Base-by-base conservation (phyloP, 345 rosid species). In the Corchorus capsularis region DNA sequence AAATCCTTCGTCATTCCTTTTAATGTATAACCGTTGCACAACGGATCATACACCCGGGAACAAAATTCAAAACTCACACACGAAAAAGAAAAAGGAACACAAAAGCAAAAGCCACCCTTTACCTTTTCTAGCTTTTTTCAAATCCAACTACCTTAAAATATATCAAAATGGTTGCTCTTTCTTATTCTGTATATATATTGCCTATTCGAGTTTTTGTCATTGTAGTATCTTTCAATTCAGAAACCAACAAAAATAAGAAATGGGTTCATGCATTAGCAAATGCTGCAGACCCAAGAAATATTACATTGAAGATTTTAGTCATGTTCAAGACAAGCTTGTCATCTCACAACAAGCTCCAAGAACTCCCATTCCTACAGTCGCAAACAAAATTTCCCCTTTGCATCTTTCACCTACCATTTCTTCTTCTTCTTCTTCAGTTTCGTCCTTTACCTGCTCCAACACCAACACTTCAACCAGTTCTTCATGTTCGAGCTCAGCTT, bases 181-280 rank as follows among this genome's bases (percentile, higher is more conserved):
- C 1, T 27, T 27, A 27, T 27, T 1, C 27, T 27, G 27, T 27
- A 27, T 27, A 27, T 27, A 27, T 27, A 27, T 27, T 27, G 27
- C 27, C 27, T 27, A 27, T 27, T 27, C n/a, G 16, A 50, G 32
- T 20, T 53, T n/a, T 10, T 15, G 55, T 67, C 54, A 45, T 54
- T 43, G 39, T 22, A 27, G 27, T 1, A 16, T 9, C 63, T 27
- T 8, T 55, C 60, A 50, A 60, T 66, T 71, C 63, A 63, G 62
- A 37, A 20, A 53, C 79, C 78, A 69, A 68, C 55, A 27, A 27
- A 27, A 27, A 0, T 27, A 57, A 43, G 47, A 74, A 56, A 91
- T 94, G 98, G 97, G 98, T 50, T 90, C 88, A 75, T 94, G 98
- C 85, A 81, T 92, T 65, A 90, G 98, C 87, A 94, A 86, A 75